A percentile compares a stretch with the other conserved stretches of the same genome.
Conservation (phyloP, 805 yeast species). For the Candida parachauliodes region DNA sequence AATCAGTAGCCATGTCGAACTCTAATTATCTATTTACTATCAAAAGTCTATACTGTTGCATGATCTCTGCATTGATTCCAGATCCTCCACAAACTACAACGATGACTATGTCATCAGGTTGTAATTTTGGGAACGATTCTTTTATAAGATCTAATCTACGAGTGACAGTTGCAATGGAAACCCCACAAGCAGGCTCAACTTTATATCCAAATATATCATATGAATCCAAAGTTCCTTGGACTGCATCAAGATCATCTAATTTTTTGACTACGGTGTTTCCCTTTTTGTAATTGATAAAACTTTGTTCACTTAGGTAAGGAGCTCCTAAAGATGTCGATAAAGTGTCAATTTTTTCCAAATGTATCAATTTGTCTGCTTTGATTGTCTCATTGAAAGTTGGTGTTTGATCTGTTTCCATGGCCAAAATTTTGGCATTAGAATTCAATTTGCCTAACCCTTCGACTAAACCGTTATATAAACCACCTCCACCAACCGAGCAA, state of each 20-base stretch:
- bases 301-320: constrained; percentile 21
- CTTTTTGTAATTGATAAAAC: constrained; percentile 15
- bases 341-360: constrained; percentile 18
- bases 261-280: constrained; percentile 16
- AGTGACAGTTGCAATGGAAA: constrained; percentile 17
- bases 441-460: constrained; percentile 17
- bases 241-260: constrained; percentile 26
- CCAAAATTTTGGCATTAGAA: constrained; percentile 14
- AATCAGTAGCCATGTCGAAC: too few species aligned
- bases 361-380: constrained; percentile 16
- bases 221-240: constrained; percentile 18
- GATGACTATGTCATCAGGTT: constrained; percentile 23
- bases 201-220: constrained; percentile 19
- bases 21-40: constrained; percentile 5
- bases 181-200: constrained; percentile 36
- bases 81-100: constrained; percentile 30
- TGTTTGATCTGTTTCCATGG: constrained; percentile 26
- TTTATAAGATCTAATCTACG: constrained; percentile 13
- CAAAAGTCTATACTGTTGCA: constrained; percentile 9
- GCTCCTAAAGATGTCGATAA: constrained; percentile 26
- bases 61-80: constrained; percentile 10
- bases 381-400: constrained; percentile 21
- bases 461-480: constrained; percentile 27
- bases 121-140: constrained; percentile 12
- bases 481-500: constrained; percentile 36